Evolutionary conservation across 331 rosid genomes (phyloP).

Genomic region (Quercus phellos): DNA sequence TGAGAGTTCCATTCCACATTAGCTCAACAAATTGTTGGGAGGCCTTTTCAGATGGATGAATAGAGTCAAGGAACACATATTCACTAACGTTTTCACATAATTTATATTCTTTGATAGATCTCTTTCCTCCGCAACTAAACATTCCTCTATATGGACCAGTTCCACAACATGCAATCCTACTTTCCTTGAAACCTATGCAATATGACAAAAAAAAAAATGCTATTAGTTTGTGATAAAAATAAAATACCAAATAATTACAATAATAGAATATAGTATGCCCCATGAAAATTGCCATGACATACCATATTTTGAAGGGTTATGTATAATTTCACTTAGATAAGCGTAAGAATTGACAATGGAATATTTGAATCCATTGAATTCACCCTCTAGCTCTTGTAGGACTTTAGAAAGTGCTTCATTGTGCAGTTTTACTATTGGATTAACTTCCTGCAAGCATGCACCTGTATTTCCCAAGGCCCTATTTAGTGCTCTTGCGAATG

Average conservation of each 20-base stretch:
- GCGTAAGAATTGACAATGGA: neutral
- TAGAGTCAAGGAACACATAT: neutral
- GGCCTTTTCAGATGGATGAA: neutral
- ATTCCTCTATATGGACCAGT: constrained; percentile 16
- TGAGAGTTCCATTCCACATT: constrained; percentile 2
- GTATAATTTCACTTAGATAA: neutral
- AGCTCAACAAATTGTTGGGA: neutral
- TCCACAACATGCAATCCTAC: constrained; percentile 17
- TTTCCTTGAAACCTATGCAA: constrained; percentile 19
- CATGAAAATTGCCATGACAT: neutral
- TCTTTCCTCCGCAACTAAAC: neutral
- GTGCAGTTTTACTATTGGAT: constrained; percentile 3
- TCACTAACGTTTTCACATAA: neutral
- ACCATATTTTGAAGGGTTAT: constrained; percentile 24
- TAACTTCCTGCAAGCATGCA: neutral
- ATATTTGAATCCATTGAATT: constrained; percentile 21
- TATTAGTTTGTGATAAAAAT: neutral
- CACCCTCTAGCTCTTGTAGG: neutral
- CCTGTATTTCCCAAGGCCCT: neutral
- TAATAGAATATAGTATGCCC: too few species aligned
- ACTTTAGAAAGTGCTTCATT: neutral
- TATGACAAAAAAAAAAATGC: neutral
- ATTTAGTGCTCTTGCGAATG: neutral
- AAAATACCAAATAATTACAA: neutral
- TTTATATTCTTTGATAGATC: neutral